A percentile compares a stretch with the other conserved stretches of the same genome.
These are phyloP conservation scores for Suillus luteus DNA, from an alignment of 768 basidiomycete species.

Conservation along the genomic window DNA sequence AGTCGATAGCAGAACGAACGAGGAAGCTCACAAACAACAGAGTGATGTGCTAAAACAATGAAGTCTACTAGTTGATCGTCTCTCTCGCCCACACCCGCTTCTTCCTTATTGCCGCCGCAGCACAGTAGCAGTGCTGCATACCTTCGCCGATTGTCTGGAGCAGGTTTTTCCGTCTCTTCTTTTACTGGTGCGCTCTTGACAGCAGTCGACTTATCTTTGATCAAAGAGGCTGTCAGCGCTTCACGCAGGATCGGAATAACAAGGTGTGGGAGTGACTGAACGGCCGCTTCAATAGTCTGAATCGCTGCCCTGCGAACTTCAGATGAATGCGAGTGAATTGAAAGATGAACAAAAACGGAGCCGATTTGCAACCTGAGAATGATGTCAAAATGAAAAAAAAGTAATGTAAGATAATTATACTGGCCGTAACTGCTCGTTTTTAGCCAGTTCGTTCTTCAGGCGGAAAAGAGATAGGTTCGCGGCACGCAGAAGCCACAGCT, in stretches of 20 bases:
- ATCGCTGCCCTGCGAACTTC: slow-evolving; percentile 54
- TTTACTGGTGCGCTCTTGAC: slow-evolving; percentile 22
- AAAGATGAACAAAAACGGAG: slow-evolving; percentile 66
- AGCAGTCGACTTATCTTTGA: slow-evolving; percentile 38
- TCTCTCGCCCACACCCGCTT: slow-evolving; percentile 39
- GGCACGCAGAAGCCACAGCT: slow-evolving; percentile 76
- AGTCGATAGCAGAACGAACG: not conserved
- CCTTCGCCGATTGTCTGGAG: slow-evolving; percentile 52
- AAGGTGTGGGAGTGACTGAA: slow-evolving; percentile 45
- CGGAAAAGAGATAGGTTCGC: slow-evolving; percentile 49
- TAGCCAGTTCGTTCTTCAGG: slow-evolving; percentile 51
- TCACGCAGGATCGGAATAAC: slow-evolving; percentile 58
- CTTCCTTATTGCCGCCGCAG: slow-evolving; percentile 39
- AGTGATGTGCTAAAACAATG: slow-evolving; percentile 76
- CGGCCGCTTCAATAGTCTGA: slow-evolving; percentile 41
- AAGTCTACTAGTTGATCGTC: slow-evolving; percentile 54
- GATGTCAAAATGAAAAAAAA: slow-evolving; percentile 11
- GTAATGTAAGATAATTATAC: slow-evolving; percentile 1
- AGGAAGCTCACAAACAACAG: slow-evolving; percentile 52
- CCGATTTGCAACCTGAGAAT: slow-evolving; percentile 59
- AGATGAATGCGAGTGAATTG: slow-evolving; percentile 56
- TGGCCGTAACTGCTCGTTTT: slow-evolving; percentile 59
- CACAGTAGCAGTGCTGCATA: slow-evolving; percentile 56
- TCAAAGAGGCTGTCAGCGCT: slow-evolving; percentile 51
- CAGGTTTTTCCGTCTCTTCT: slow-evolving; percentile 43